A percentile compares a stretch with the other conserved stretches of the same genome.
phyloP scores from a whole-genome alignment of 371 early-diverging fungal genomes.

The Aphelidium insulamus region DNA sequence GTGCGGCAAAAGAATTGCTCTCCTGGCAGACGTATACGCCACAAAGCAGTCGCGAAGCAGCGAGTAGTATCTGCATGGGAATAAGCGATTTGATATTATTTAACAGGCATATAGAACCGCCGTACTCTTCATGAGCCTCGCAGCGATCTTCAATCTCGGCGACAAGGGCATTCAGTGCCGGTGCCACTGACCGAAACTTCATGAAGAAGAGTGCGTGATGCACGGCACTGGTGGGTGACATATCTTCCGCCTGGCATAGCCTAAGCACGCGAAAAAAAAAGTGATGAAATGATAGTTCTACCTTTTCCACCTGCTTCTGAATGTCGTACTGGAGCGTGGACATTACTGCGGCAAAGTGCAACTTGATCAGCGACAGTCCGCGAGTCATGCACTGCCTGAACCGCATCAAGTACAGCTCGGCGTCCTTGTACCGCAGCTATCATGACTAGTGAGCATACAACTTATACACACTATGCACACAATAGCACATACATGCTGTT shows the following conservation, averaged over 20 bases:
- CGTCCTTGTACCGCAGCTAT: slow-evolving; percentile 47
- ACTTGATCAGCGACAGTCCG: slow-evolving; percentile 66
- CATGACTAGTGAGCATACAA: not conserved
- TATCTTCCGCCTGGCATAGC: no score
- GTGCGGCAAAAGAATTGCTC: no score
- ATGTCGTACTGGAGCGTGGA: no score
- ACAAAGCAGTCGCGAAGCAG: slow-evolving; percentile 43
- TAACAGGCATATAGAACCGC: not conserved
- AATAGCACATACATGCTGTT: slow-evolving; percentile 27
- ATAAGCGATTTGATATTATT: no score
- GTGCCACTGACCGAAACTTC: slow-evolving; percentile 44
- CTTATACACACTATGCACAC: not conserved
- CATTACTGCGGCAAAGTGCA: slow-evolving; percentile 58
- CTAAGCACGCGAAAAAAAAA: no score
- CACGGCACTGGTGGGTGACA: not conserved
- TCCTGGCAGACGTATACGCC: no score
- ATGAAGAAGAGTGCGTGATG: slow-evolving; percentile 36
- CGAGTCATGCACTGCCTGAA: slow-evolving; percentile 75
- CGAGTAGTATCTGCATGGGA: slow-evolving; percentile 26
- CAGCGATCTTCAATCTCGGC: slow-evolving; percentile 47
- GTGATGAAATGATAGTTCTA: no score
- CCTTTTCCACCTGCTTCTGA: no score
- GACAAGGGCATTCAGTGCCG: slow-evolving; percentile 31
- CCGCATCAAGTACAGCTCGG: slow-evolving; percentile 69
- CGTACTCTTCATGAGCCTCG: slow-evolving; percentile 42